Evolutionary conservation across 164 flowering plant species (phyloP).

Genomic region (Cinnamomum chago): DNA sequence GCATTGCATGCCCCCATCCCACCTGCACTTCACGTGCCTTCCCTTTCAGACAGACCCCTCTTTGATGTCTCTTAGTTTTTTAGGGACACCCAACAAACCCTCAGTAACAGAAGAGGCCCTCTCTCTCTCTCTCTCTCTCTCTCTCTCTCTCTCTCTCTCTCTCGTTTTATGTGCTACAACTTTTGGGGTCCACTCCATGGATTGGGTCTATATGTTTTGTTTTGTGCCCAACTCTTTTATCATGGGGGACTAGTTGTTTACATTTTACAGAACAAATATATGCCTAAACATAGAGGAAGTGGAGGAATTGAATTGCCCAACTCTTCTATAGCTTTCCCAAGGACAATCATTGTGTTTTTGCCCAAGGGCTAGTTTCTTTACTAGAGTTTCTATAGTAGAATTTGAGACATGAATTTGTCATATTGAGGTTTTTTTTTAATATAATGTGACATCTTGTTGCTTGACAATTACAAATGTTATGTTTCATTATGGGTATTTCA

Average conservation of each 20-base stretch:
- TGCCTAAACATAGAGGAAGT: too few species aligned
- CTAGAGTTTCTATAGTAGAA: too few species aligned
- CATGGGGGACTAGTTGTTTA: background rate
- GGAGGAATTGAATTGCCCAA: background rate
- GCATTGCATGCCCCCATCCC: background rate
- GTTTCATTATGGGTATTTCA: fast-evolving
- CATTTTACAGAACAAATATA: too few species aligned
- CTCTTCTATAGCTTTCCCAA: too few species aligned
- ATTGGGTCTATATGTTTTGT: background rate
- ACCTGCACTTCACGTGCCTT: slow-evolving; percentile 4
- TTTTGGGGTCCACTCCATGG: background rate
- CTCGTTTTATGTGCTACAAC: background rate
- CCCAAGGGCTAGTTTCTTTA: too few species aligned
- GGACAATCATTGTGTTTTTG: too few species aligned
- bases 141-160: background rate
- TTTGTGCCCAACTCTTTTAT: background rate
- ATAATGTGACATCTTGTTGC: too few species aligned
- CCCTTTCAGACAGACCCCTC: background rate
- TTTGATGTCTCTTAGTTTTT: background rate
- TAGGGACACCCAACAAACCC: background rate
- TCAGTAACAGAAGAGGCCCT: too few species aligned
- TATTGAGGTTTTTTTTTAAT: too few species aligned
- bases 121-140: background rate
- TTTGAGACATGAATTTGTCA: too few species aligned
- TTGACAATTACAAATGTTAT: too few species aligned